Evolutionary conservation across 1,139 yeast genomes (phyloP), one percentile per base, ranked within the genome.

Genomic region (Candida labiduridarum): DNA sequence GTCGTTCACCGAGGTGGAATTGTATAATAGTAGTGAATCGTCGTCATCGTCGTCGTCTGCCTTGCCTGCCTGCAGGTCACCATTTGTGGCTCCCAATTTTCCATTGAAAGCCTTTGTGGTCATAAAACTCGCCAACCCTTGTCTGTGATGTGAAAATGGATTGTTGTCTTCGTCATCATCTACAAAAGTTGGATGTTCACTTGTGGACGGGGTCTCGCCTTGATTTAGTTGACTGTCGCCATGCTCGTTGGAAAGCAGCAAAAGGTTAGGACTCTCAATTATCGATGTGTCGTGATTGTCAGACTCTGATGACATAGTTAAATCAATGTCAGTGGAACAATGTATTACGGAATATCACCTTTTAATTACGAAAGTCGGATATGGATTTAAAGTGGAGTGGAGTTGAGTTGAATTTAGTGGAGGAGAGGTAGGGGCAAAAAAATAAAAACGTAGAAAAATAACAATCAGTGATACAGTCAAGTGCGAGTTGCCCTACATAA

Each of bases 111-210:
- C 25, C 41, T 54, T 45, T 55, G 39, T 56, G 34, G 55, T 57
- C 58, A 67, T 60, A 18, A 68, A 55, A 47, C 70, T 67, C 14
- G 72, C 64, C 29, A 70, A 57, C 16, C 72, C 66, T n/a, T 66
- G 64, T 46, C 68, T 69, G n/a, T 76, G 66, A 11, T 52, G 49
- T 40, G 50, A 43, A 51, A 79, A 78, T 3, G 84, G 84, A 56
- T 78, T 79, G 63, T 80, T 80, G 55, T 80, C 82, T 57, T 80
- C 84, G 39, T 78, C 83, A 19, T 62, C 65, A 14, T 48, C 52
- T 1, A 46, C 46, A 25, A 47, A 48, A 11, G 48, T 40, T 11
- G 49, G 49, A 14, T 42, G 46, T 34, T 43, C 25, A 27, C 31
- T 34, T 14, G 40, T 25, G 10, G 33, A n/a, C 12, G 33, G 30